Evolutionary conservation across 1,284 basidiomycete genomes (phyloP).

Genomic region (Apiotrichum montevideense): DNA sequence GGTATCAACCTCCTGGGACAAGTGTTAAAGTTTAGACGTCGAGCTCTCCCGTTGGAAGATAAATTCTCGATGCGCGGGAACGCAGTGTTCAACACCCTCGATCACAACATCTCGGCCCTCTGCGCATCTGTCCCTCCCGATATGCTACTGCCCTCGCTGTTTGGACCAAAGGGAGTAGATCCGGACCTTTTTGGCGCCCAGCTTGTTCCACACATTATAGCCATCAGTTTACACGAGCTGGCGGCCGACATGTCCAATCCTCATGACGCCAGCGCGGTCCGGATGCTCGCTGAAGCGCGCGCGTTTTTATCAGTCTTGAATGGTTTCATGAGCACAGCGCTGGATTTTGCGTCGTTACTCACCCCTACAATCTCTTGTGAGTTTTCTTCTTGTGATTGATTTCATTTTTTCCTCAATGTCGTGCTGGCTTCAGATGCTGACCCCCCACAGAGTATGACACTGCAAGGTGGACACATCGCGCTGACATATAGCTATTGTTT

Average conservation of each 20-base stretch:
- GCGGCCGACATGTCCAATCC: constrained; percentile 32
- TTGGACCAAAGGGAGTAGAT: constrained; percentile 29
- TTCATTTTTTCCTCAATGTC: not conserved
- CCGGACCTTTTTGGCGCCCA: constrained; percentile 32
- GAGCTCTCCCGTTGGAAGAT: constrained; percentile 10
- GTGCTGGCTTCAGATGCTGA: not conserved
- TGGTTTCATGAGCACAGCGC: constrained; percentile 23
- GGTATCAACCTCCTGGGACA: constrained; percentile 25
- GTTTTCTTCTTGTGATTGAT: constrained; percentile 2
- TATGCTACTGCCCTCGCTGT: constrained; percentile 2
- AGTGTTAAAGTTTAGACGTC: constrained; percentile 28
- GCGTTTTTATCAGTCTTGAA: constrained; percentile 29
- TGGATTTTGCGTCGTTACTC: constrained; percentile 28
- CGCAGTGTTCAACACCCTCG: constrained; percentile 26
- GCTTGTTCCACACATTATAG: constrained; percentile 26
- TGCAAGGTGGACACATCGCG: too few relatives aligned
- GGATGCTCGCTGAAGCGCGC: constrained; percentile 27
- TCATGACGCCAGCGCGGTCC: constrained; percentile 20
- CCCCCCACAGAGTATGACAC: too few relatives aligned
- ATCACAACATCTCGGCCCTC: constrained; percentile 25
- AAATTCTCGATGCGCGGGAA: constrained; percentile 8
- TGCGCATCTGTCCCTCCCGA: constrained; percentile 27
- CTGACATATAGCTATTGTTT: constrained; percentile 21
- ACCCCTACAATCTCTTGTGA: constrained; percentile 27
- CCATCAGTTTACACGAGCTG: constrained; percentile 39